Percentiles rank a stretch among this genome's conserved stretches.
Evolutionary conservation across 192 early-diverging fungal genomes (phyloP).

Genomic region (Rhizophagus clarus): DNA sequence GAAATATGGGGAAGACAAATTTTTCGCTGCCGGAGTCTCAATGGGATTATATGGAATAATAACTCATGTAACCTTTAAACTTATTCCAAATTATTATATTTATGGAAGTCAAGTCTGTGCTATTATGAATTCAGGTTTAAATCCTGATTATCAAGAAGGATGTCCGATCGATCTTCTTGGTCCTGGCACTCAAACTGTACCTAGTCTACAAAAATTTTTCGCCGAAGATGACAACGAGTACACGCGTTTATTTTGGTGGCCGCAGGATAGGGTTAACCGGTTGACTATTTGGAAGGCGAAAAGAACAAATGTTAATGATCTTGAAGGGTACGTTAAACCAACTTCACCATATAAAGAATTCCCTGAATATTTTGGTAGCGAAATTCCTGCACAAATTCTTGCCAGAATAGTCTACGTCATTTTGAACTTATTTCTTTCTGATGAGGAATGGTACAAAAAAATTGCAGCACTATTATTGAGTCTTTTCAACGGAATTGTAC

Average conservation of each 20-base stretch:
- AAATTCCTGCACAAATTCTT: not conserved
- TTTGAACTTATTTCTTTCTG: not conserved
- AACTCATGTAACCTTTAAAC: not conserved
- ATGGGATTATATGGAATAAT: not conserved
- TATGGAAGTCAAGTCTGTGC: not conserved
- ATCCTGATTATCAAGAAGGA: not conserved
- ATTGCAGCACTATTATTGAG: not conserved
- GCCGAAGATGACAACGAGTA: not conserved
- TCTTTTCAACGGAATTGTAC: not conserved
- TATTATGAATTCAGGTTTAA: not conserved
- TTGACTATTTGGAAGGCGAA: slow-evolving; percentile 5
- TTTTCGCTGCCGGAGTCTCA: not conserved
- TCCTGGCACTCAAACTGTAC: not conserved
- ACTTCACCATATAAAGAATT: not conserved
- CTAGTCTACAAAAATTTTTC: not conserved
- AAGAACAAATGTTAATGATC: not conserved
- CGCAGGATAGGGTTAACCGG: not conserved
- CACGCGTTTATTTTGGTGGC: not conserved
- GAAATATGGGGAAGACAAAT: not conserved
- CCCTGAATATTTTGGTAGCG: not conserved
- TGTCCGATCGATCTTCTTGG: not conserved
- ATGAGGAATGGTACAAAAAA: not conserved
- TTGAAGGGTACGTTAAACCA: not conserved
- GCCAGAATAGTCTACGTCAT: not conserved
- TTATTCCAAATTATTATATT: not conserved